Conservation (phyloP, 768 basidiomycete genomes). For the Mycena venus region DNA sequence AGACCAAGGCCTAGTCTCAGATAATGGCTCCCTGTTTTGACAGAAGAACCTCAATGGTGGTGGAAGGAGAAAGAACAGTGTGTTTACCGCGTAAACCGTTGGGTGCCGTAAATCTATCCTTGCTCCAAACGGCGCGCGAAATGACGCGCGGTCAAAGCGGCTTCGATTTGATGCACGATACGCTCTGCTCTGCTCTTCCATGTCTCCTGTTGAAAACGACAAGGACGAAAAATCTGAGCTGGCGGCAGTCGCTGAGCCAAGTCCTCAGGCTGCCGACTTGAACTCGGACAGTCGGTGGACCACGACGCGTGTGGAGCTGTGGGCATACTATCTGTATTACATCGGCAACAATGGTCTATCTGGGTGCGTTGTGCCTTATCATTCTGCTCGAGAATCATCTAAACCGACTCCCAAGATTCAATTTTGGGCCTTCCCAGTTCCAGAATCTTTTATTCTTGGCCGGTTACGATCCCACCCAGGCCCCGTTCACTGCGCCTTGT, state of each 20-base stretch:
- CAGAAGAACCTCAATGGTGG: no score
- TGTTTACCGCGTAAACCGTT: no score
- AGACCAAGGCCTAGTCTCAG: no score
- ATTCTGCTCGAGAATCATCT: conserved; percentile 44
- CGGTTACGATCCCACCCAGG: conserved; percentile 76
- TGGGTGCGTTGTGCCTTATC: conserved; percentile 54
- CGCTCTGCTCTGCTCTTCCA: conserved; percentile 4
- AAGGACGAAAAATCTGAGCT: conserved; percentile 20
- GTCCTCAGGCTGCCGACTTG: neutral
- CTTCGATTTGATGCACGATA: neutral
- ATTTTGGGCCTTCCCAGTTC: conserved; percentile 82
- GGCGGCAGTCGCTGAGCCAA: neutral
- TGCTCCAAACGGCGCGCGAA: neutral
- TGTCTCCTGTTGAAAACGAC: conserved; percentile 28
- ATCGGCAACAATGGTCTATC: conserved; percentile 78
- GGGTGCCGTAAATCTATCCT: no score
- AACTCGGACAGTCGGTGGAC: conserved; percentile 39
- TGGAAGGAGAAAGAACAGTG: no score
- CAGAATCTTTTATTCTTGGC: conserved; percentile 80
- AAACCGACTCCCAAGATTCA: conserved; percentile 52
- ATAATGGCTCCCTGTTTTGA: no score
- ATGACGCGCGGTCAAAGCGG: neutral
- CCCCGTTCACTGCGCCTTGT: conserved; percentile 68
- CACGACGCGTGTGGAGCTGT: conserved; percentile 66
- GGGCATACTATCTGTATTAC: conserved; percentile 74